phyloP scores from a whole-genome alignment of 2,329 filamentous ascomycete species.

The Ophiostoma triangulosporum region DNA sequence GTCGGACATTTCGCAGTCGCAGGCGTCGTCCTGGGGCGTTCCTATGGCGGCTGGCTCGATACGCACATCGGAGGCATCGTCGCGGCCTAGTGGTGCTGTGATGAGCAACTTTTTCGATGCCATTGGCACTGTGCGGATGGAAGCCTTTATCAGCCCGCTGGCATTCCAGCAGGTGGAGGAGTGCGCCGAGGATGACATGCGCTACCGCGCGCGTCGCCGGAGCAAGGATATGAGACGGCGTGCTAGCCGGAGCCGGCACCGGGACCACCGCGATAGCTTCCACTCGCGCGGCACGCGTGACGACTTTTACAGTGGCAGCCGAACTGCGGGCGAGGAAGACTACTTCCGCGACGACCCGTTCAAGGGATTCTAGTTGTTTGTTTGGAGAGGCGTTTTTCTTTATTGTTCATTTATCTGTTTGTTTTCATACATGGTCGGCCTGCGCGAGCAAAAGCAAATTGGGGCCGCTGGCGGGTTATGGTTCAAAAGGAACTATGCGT shows the following conservation, averaged over 20 bases:
- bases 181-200: constrained; percentile 34
- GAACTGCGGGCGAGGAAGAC: constrained; percentile 39
- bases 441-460: neutral
- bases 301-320: constrained; percentile 34
- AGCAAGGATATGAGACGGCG: constrained; percentile 42
- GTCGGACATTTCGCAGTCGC: constrained; percentile 40
- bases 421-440: neutral
- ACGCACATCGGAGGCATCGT: constrained; percentile 43
- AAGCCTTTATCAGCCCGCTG: constrained; percentile 73
- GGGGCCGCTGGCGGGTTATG: neutral
- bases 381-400: neutral
- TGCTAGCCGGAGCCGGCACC: constrained; percentile 36
- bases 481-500: neutral
- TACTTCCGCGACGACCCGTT: constrained; percentile 47
- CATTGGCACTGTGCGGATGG: constrained; percentile 88
- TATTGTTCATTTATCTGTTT: neutral
- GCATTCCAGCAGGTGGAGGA: constrained; percentile 31
- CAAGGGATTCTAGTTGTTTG: constrained; percentile 36
- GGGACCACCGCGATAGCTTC: constrained; percentile 40
- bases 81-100: constrained; percentile 24
- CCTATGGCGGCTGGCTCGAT: constrained; percentile 23
- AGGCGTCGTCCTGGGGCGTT: constrained; percentile 29
- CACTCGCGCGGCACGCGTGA: constrained; percentile 33
- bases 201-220: constrained; percentile 33
- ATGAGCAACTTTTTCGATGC: constrained; percentile 63